Evolutionary conservation across 306 rosid species (phyloP), one percentile per base, ranked within the genome.

Genomic region (Rosa persica): DNA sequence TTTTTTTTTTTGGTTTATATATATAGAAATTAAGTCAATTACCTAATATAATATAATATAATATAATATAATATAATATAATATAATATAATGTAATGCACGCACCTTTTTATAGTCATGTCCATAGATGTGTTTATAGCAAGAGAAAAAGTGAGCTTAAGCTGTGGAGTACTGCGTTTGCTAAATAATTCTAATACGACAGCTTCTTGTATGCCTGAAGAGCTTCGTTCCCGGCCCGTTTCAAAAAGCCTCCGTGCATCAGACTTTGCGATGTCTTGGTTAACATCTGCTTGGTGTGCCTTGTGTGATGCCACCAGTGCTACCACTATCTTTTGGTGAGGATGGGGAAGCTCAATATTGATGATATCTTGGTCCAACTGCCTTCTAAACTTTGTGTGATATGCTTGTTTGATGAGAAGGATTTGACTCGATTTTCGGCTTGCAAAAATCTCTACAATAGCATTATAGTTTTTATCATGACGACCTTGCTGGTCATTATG

Each of bases 401-500:
- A 92, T 7, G 90, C 92, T 77, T 86, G 97, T 70, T 80, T 72
- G 78, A 87, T 83, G 65, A 92, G 90, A 42, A 86, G 78, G 48
- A 92, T 85, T 57, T 88, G 97, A 48, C 94, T 88, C 64, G 97
- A 90, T 86, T 90, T 92, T 65, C 94, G 78, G n/a, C 91, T 84
- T 20, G 87, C 86, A 44, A 86, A 88, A 64, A 92, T 83, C 65
- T 90, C 94, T 51, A 87, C 77, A 55, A 92, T 89, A 76, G 85
- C 91, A 79, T 81, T 80, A 75, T 82, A 92, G 82, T 87, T 80
- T 15, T 86, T 76, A 16, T 74, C 80, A 44, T 74, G 85, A 70
- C 74, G 83, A 70, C 81, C 87, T 47, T 86, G 83, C 19, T 66
- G 36, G 10, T 39, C 72, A 67, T 40, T 43, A 22, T 40, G 49